Percentiles rank a stretch among this genome's conserved stretches.
These are phyloP conservation scores for Phytophthora parvispora DNA, from an alignment of 352 stramenopile species.

Conservation along the genomic window DNA sequence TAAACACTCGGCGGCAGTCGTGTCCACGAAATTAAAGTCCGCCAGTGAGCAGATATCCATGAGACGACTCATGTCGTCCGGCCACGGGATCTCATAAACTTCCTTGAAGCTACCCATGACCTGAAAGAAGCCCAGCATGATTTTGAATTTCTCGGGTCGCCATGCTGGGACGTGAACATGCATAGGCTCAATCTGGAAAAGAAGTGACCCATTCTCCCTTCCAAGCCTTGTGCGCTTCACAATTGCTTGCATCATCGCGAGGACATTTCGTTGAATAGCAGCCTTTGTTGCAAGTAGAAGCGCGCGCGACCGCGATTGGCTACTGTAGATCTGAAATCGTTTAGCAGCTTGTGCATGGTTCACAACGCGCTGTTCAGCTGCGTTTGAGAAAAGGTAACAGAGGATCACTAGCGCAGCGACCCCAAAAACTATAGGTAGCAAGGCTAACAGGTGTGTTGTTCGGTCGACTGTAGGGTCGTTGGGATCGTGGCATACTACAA, in stretches of 20 bases:
- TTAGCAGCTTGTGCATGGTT: slow-evolving; percentile 61
- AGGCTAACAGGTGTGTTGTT: slow-evolving; percentile 48
- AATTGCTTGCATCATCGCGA: slow-evolving; percentile 19
- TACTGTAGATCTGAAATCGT: slow-evolving; percentile 62
- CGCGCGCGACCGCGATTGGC: slow-evolving; percentile 11
- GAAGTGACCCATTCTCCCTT: neutral
- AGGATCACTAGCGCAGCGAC: slow-evolving; percentile 46
- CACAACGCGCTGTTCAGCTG: slow-evolving; percentile 58
- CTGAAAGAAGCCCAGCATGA: slow-evolving; percentile 82
- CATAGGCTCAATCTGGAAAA: slow-evolving; percentile 58
- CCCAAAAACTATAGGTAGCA: slow-evolving; percentile 49
- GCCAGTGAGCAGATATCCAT: slow-evolving; percentile 78
- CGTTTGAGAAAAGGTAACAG: slow-evolving; percentile 58
- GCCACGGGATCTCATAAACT: slow-evolving; percentile 80
- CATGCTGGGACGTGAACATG: slow-evolving; percentile 34
- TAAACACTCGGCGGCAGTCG: slow-evolving; percentile 74
- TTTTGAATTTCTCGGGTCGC: slow-evolving; percentile 83
- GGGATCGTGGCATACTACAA: slow-evolving; percentile 49
- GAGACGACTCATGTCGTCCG: slow-evolving; percentile 59
- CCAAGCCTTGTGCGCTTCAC: slow-evolving; percentile 2
- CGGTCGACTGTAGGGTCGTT: slow-evolving; percentile 45
- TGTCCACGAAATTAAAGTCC: slow-evolving; percentile 78
- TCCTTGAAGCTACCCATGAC: slow-evolving; percentile 81
- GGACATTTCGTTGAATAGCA: slow-evolving; percentile 5
- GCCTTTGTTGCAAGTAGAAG: slow-evolving; percentile 37